Percentiles rank a stretch among this genome's conserved stretches.
Conservation (phyloP, 2,329 filamentous ascomycete species). For the Phyllosticta citrichinensis region DNA sequence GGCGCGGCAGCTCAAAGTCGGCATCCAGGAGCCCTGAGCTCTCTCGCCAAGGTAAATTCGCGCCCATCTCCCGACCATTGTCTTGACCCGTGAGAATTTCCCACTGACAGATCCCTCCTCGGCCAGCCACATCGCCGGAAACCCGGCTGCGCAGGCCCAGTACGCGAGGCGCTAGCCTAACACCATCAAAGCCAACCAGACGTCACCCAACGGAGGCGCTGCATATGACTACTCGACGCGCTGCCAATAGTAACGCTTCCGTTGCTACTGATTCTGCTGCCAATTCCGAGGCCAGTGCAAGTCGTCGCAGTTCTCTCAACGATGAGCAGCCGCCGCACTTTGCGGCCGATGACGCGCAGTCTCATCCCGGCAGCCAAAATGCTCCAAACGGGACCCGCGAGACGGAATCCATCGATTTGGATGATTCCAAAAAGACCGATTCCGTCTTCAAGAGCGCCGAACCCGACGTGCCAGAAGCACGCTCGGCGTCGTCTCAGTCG, state of each 20-base stretch:
- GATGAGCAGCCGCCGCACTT: constrained; percentile 1
- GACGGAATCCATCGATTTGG: constrained; percentile 6
- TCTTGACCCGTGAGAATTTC: not conserved
- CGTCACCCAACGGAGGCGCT: constrained; percentile 38
- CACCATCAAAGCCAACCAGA: constrained; percentile 22
- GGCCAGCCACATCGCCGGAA: constrained; percentile 22
- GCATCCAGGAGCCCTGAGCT: constrained; percentile 5
- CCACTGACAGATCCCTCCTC: constrained; percentile 4
- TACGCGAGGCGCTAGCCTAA: constrained; percentile 26
- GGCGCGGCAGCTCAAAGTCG: constrained; percentile 7
- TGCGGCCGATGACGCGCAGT: not conserved
- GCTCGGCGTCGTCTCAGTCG: constrained; percentile 6
- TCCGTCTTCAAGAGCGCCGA: not conserved
- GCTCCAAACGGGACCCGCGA: not conserved
- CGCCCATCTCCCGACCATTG: not conserved
- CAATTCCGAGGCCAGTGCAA: constrained; percentile 25
- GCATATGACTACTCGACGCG: constrained; percentile 40
- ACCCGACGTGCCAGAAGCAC: constrained; percentile 3
- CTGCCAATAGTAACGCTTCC: constrained; percentile 29
- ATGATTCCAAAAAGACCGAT: not conserved
- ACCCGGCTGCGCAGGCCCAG: constrained; percentile 20
- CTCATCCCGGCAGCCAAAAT: not conserved
- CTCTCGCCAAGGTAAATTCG: constrained; percentile 5
- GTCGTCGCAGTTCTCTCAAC: constrained; percentile 31
- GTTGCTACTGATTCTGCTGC: constrained; percentile 22